Evolutionary conservation across 192 early-diverging fungal genomes (phyloP).

Genomic region (Entrophospora sp.): DNA sequence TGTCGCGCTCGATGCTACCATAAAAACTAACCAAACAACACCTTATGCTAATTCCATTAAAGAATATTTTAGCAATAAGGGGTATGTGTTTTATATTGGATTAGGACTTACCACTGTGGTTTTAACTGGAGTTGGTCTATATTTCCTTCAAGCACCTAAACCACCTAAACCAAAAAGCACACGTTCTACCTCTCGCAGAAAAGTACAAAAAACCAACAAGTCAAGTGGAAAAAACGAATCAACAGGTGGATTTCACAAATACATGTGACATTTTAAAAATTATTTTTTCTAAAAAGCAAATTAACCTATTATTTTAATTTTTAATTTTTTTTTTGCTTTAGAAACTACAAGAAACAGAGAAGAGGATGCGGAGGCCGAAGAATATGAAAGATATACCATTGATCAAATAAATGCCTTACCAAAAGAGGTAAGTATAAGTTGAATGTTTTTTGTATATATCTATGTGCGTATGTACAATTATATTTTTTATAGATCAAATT

Average conservation of each 20-base stretch:
- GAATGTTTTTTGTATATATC: neutral
- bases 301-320: too few relatives aligned
- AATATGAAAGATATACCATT: conserved; percentile 28
- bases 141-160: conserved; percentile 47
- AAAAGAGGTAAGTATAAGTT: conserved; percentile 25
- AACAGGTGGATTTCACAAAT: too few relatives aligned
- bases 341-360: neutral
- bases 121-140: conserved; percentile 53
- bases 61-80: conserved; percentile 46
- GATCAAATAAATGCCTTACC: conserved; percentile 27
- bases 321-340: too few relatives aligned
- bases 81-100: conserved; percentile 66
- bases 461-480: too few relatives aligned
- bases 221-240: conserved; percentile 23
- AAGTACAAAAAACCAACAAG: conserved; percentile 32
- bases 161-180: conserved; percentile 27
- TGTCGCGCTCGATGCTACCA: too few relatives aligned
- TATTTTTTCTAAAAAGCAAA: too few relatives aligned
- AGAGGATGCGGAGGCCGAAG: conserved; percentile 20
- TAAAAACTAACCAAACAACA: neutral
- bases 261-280: too few relatives aligned
- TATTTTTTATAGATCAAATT: too few relatives aligned
- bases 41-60: conserved; percentile 24
- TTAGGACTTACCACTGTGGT: conserved; percentile 49
- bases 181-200: conserved; percentile 35